Conservation (phyloP, 768 basidiomycete species). For the Tylopilus subfusipes region DNA sequence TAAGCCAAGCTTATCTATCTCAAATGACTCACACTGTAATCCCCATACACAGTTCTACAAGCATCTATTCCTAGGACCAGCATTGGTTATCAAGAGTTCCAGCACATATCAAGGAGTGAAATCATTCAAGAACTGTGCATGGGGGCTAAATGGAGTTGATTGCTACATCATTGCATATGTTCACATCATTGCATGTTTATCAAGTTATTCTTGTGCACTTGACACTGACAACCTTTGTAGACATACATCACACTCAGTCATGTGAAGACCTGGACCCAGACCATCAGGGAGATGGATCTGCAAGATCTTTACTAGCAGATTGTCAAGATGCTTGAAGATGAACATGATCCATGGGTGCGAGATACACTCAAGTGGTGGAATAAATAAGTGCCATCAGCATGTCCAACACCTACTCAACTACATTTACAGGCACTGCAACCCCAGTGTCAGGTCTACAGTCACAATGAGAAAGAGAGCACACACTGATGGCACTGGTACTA, state of each 20-base stretch:
- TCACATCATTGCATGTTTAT: not conserved
- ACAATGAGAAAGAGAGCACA: not conserved
- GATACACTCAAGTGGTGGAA: slow-evolving; percentile 5
- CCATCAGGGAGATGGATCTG: not conserved
- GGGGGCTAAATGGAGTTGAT: not conserved
- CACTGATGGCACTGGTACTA: too few relatives aligned
- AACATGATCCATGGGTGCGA: not conserved
- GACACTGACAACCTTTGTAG: not conserved
- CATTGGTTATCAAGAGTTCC: not conserved
- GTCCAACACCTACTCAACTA: not conserved
- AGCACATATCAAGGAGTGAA: not conserved
- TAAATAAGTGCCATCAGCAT: not conserved
- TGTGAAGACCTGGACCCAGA: not conserved
- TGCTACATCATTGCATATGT: not conserved
- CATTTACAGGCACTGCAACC: not conserved
- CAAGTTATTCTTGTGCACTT: not conserved
- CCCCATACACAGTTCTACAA: slow-evolving; percentile 4
- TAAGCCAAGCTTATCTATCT: not conserved
- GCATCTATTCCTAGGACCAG: not conserved
- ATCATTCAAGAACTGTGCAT: not conserved
- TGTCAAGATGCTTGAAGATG: not conserved
- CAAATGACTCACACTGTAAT: too few relatives aligned
- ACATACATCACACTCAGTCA: slow-evolving; percentile 1
- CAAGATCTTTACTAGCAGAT: slow-evolving; percentile 1
- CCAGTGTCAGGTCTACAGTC: not conserved